Evolutionary conservation across 345 rosid species (phyloP), one percentile per base, ranked within the genome.

Genomic region (Moricandia arvensis): DNA sequence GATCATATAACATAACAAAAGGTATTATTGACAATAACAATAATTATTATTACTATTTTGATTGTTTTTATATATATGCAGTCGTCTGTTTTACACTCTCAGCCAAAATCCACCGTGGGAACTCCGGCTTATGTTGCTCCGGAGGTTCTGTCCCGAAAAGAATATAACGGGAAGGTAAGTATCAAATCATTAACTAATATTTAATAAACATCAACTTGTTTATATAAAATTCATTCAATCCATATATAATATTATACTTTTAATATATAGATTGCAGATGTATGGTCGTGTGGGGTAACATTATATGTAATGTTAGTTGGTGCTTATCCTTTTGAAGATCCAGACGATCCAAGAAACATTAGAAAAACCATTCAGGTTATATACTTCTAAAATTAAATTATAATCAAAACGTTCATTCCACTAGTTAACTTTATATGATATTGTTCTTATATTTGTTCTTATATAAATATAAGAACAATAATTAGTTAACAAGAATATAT

Each of bases 51-150:
- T n/a, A n/a, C n/a, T n/a, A n/a, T n/a, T n/a, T n/a, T n/a, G n/a
- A n/a, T n/a, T n/a, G n/a, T n/a, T n/a, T n/a, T n/a, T n/a, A n/a
- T n/a, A n/a, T n/a, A n/a, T n/a, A n/a, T n/a, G 33, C 67, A 89
- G 97, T 93, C 98, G 53, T 81, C 91, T 11, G 92, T 89, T 61
- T 83, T 91, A 73, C 97, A 93, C 74, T 93, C 98, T 45, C 98
- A 93, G 55, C 98, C 98, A 51, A 93, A 93, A 81, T 93, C 98
- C 7, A 88, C 97, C 0, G 98, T 91, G n/a, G 98, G 98, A 75
- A 91, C 96, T 2, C 98, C 97, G 3, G 98, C 98, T 53, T 91
- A 89, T 47, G 88, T 93, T 29, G 98, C 98, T 1, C 98, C 98
- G 0, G 96, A 93, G 81, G 91, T 93, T 51, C 74, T 93, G 33